Conservation (phyloP, 23 red algal species). For the Gracilaria domingensis region DNA sequence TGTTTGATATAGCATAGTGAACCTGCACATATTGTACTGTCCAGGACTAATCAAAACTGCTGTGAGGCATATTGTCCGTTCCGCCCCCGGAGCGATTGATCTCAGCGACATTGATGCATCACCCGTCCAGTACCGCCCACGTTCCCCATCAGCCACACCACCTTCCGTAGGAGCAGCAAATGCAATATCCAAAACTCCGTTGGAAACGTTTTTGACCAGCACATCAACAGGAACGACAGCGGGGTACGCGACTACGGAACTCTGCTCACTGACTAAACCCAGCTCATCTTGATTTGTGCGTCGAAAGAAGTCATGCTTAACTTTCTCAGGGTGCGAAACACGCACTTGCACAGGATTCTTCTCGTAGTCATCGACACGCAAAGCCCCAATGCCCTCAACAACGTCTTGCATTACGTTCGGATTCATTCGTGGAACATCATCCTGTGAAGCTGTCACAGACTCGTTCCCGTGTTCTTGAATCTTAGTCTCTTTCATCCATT, state of each 20-base stretch:
- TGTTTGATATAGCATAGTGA: slow-evolving; percentile 43
- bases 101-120: slow-evolving; percentile 62
- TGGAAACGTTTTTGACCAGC: slow-evolving; percentile 44
- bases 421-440: not conserved
- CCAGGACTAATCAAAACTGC: slow-evolving; percentile 59
- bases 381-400: slow-evolving; percentile 15
- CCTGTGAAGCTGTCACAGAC: not conserved
- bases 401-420: slow-evolving; percentile 46
- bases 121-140: slow-evolving; percentile 65
- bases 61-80: slow-evolving; percentile 35
- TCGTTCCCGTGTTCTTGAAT: not conserved
- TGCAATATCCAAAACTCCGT: slow-evolving; percentile 51
- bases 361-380: slow-evolving; percentile 18
- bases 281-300: not conserved
- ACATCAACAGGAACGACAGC: slow-evolving; percentile 53
- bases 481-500: slow-evolving; percentile 45
- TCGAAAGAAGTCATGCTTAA: slow-evolving; percentile 63
- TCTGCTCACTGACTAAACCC: not conserved
- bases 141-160: slow-evolving; percentile 64
- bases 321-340: slow-evolving; percentile 19
- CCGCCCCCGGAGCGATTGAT: slow-evolving; percentile 54
- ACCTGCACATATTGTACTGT: slow-evolving; percentile 54
- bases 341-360: slow-evolving; percentile 25
- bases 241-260: slow-evolving; percentile 23
- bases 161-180: slow-evolving; percentile 55